Evolutionary conservation across 495 filamentous ascomycete genomes (phyloP).

Genomic region (Evansstolkia leycettana): DNA sequence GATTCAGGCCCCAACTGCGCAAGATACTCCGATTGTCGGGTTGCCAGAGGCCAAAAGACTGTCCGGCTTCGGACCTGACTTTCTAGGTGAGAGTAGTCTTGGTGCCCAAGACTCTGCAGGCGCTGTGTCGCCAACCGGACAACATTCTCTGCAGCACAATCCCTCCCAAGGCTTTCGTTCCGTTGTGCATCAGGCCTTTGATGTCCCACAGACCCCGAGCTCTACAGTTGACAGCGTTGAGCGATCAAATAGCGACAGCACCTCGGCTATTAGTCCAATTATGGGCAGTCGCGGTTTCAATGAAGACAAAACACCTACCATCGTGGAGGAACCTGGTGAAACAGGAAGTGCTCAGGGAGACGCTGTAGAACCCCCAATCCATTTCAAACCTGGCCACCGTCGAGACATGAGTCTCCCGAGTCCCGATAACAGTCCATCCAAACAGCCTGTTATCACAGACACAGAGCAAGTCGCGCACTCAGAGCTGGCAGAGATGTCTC

Average conservation of each 20-base stretch:
- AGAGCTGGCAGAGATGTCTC: constrained; percentile 32
- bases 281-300: constrained; percentile 34
- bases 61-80: constrained; percentile 48
- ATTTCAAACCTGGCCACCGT: constrained; percentile 45
- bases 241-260: constrained; percentile 53
- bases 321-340: constrained; percentile 42
- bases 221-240: constrained; percentile 34
- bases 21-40: constrained; percentile 10
- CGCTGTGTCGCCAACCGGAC: constrained; percentile 3
- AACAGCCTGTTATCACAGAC: constrained; percentile 38
- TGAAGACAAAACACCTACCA: constrained; percentile 41
- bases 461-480: constrained; percentile 22
- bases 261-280: constrained; percentile 56
- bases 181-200: constrained; percentile 59
- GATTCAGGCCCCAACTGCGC: neutral
- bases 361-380: constrained; percentile 17
- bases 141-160: constrained; percentile 35
- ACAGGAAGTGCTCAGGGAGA: constrained; percentile 15
- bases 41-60: constrained; percentile 54
- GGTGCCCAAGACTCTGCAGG: constrained; percentile 7
- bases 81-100: constrained; percentile 11
- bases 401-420: constrained; percentile 50
- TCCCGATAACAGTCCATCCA: constrained; percentile 49
- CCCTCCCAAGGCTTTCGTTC: constrained; percentile 53
- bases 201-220: constrained; percentile 48